phyloP scores from a whole-genome alignment of 257 asterid species.

The Ajuga chamaepitys region DNA sequence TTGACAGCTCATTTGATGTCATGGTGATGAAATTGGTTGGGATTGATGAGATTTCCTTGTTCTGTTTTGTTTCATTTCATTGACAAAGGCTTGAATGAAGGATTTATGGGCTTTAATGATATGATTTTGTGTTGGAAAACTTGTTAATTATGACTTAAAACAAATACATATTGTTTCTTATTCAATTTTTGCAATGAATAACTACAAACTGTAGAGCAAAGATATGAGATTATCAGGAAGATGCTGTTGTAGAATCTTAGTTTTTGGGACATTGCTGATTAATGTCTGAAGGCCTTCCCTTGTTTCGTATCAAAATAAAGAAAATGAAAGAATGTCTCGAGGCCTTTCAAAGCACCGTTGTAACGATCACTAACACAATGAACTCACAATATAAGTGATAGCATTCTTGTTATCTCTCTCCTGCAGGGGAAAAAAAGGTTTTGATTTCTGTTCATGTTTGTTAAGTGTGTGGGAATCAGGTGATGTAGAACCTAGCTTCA shows the following conservation, averaged over 20 bases:
- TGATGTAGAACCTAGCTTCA: background rate
- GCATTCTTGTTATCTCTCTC: background rate
- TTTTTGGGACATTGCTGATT: background rate
- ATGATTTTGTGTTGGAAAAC: background rate
- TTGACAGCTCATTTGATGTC: background rate
- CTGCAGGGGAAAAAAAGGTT: conserved; percentile 8
- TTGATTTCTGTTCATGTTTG: background rate
- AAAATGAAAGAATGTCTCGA: background rate
- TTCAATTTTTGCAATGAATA: background rate
- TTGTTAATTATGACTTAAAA: background rate
- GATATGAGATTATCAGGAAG: background rate
- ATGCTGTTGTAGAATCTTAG: conserved; percentile 1
- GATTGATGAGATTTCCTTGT: background rate
- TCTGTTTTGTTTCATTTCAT: background rate
- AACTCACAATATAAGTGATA: background rate
- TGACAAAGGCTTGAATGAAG: background rate
- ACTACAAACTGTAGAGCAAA: background rate
- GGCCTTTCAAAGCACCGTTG: background rate
- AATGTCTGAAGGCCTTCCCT: too few species aligned
- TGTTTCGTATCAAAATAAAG: too few species aligned
- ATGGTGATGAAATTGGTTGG: background rate
- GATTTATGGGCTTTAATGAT: background rate
- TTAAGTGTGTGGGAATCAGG: background rate
- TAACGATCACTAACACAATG: background rate
- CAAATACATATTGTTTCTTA: background rate